phyloP scores from a whole-genome alignment of 2,329 filamentous ascomycete genomes.

The Coniosporium tulheliwenetii region DNA sequence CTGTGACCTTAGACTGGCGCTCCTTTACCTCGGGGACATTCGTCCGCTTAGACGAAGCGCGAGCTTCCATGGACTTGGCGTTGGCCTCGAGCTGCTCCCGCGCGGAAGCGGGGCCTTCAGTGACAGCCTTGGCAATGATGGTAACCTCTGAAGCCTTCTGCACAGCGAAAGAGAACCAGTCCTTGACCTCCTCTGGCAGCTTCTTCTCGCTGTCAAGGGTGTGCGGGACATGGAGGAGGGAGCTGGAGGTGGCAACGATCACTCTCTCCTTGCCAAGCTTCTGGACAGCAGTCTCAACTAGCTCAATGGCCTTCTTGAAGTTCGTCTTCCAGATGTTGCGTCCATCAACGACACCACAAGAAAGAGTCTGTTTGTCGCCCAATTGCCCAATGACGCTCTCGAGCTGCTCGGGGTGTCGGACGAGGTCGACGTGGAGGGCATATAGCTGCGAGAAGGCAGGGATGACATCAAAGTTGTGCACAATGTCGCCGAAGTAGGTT shows the following conservation, averaged over 20 bases:
- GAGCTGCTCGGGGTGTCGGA: slow-evolving; percentile 96
- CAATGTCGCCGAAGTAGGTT: slow-evolving; percentile 98
- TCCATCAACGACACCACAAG: slow-evolving; percentile 91
- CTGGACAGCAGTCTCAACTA: slow-evolving; percentile 77
- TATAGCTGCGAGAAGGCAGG: slow-evolving; percentile 57
- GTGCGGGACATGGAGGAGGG: slow-evolving; percentile 95
- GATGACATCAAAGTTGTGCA: slow-evolving; percentile 93
- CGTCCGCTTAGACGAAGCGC: slow-evolving; percentile 82
- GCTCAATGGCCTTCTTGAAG: slow-evolving; percentile 88
- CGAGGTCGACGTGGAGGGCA: slow-evolving; percentile 86
- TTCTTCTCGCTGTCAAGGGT: slow-evolving; percentile 98
- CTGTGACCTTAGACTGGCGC: slow-evolving; percentile 74
- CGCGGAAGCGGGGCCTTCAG: slow-evolving; percentile 76
- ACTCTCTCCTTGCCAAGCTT: slow-evolving; percentile 96
- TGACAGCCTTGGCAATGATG: slow-evolving; percentile 92
- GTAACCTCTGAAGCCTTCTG: slow-evolving; percentile 90
- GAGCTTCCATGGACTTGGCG: slow-evolving; percentile 81
- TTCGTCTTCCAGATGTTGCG: slow-evolving; percentile 99
- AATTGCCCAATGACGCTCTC: slow-evolving; percentile 69
- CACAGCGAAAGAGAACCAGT: slow-evolving; percentile 97
- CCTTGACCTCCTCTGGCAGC: slow-evolving; percentile 77
- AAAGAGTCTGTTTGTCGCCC: slow-evolving; percentile 78
- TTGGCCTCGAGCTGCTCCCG: slow-evolving; percentile 87
- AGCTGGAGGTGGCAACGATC: slow-evolving; percentile 91
- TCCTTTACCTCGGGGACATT: slow-evolving; percentile 98